These are phyloP conservation scores for Aspergillus brasiliensis DNA, from an alignment of 2,329 filamentous ascomycete genomes.

Conservation along the genomic window DNA sequence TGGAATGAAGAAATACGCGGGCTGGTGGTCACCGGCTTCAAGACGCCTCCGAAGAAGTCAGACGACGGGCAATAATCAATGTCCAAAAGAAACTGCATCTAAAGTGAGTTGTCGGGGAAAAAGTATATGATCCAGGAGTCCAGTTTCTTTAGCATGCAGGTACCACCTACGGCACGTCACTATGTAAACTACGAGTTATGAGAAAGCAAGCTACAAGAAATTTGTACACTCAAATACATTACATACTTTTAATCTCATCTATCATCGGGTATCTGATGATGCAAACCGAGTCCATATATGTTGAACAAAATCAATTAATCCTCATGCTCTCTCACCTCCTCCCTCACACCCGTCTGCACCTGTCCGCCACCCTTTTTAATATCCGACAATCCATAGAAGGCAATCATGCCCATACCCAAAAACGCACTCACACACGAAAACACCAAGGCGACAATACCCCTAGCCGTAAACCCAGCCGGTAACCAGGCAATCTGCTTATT, in stretches of 20 bases:
- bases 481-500: slow-evolving; percentile 58
- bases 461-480: slow-evolving; percentile 69
- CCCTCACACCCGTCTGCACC: neutral
- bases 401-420: slow-evolving; percentile 67
- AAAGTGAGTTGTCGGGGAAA: too few relatives aligned
- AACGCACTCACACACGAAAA: slow-evolving; percentile 72
- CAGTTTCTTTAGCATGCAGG: too few relatives aligned
- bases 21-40: neutral
- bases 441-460: slow-evolving; percentile 72
- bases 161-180: too few relatives aligned
- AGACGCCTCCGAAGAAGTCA: neutral
- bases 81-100: too few relatives aligned
- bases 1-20: neutral
- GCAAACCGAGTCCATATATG: too few relatives aligned
- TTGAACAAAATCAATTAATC: neutral
- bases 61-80: too few relatives aligned
- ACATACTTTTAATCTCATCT: too few relatives aligned
- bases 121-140: too few relatives aligned
- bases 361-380: neutral
- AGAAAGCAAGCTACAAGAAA: too few relatives aligned
- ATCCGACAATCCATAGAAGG: slow-evolving; percentile 57
- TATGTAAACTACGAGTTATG: too few relatives aligned
- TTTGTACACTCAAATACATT: too few relatives aligned
- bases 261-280: too few relatives aligned
- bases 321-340: neutral